Evolutionary conservation across 2,329 filamentous ascomycete genomes (phyloP).

Genomic region (Orbilia oligospora): DNA sequence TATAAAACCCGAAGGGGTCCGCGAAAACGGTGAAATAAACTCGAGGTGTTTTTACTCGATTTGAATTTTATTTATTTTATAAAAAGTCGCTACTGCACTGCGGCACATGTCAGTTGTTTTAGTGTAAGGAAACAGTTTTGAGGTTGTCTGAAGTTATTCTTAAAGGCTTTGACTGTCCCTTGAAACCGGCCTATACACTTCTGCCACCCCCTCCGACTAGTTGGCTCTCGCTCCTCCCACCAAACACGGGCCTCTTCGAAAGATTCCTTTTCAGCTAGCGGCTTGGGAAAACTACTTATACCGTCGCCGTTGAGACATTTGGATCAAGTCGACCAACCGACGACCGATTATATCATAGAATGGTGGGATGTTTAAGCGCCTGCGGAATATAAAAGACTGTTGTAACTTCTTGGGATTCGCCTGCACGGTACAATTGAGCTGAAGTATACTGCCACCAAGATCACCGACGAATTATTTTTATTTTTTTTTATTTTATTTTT

Average conservation of each 20-base stretch:
- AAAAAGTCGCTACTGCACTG: neutral
- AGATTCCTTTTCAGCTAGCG: conserved; percentile 24
- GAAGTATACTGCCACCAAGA: neutral
- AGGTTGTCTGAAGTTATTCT: conserved; percentile 41
- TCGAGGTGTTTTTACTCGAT: neutral
- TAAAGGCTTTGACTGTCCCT: conserved; percentile 54
- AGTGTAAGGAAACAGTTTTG: conserved; percentile 26
- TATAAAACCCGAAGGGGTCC: conserved; percentile 57
- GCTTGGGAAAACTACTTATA: conserved; percentile 19
- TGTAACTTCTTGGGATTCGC: conserved; percentile 20
- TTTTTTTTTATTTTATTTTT: conserved; percentile 20
- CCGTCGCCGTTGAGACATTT: conserved; percentile 28
- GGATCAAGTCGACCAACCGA: conserved; percentile 24
- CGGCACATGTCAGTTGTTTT: conserved; percentile 14
- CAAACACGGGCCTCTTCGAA: conserved; percentile 11
- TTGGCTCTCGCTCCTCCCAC: neutral
- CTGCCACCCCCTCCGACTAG: conserved; percentile 17
- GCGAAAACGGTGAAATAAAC: conserved; percentile 15
- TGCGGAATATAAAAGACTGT: conserved; percentile 25
- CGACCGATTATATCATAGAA: conserved; percentile 14
- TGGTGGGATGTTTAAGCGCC: conserved; percentile 28
- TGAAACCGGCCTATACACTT: conserved; percentile 39
- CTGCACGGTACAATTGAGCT: conserved; percentile 13
- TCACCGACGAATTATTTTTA: conserved; percentile 2
- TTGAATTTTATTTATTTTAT: neutral